Conservation (phyloP, 371 early-diverging fungal genomes). For the Mucor circinelloides region DNA sequence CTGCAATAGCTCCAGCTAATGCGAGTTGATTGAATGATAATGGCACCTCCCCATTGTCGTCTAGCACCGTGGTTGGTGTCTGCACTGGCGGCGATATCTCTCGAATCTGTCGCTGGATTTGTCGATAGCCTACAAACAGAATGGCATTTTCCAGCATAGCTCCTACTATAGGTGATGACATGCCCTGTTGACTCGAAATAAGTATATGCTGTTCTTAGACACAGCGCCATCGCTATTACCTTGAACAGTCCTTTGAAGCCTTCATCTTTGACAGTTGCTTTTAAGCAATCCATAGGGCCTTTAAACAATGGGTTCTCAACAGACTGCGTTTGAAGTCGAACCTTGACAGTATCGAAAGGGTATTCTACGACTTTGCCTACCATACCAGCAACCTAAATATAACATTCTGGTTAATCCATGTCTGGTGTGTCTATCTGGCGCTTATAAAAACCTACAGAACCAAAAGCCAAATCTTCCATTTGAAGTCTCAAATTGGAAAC, state of each 20-base stretch:
- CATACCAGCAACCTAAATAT: conserved; percentile 75
- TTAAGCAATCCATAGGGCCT: conserved; percentile 86
- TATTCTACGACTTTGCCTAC: conserved; percentile 92
- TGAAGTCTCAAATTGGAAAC: conserved; percentile 24
- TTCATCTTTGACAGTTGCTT: conserved; percentile 64
- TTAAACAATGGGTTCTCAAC: conserved; percentile 64
- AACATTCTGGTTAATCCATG: background rate
- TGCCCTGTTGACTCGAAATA: conserved; percentile 59
- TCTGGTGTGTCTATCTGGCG: background rate
- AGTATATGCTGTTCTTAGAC: background rate
- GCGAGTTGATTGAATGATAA: conserved; percentile 69
- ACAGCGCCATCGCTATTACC: too few species aligned
- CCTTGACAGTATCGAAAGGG: conserved; percentile 96
- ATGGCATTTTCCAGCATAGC: conserved; percentile 93
- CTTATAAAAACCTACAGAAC: conserved; percentile 19
- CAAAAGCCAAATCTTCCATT: conserved; percentile 26
- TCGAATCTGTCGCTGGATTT: conserved; percentile 73
- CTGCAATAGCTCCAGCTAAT: conserved; percentile 83
- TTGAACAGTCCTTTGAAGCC: conserved; percentile 82
- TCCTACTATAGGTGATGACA: conserved; percentile 89
- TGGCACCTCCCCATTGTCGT: conserved; percentile 16
- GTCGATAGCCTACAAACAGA: conserved; percentile 85
- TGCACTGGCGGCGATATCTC: conserved; percentile 33
- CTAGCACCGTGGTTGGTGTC: conserved; percentile 17
- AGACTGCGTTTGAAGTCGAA: conserved; percentile 90